These are phyloP conservation scores for Aureobasidium sp. DNA, from an alignment of 2,329 filamentous ascomycete genomes.

Conservation along the genomic window DNA sequence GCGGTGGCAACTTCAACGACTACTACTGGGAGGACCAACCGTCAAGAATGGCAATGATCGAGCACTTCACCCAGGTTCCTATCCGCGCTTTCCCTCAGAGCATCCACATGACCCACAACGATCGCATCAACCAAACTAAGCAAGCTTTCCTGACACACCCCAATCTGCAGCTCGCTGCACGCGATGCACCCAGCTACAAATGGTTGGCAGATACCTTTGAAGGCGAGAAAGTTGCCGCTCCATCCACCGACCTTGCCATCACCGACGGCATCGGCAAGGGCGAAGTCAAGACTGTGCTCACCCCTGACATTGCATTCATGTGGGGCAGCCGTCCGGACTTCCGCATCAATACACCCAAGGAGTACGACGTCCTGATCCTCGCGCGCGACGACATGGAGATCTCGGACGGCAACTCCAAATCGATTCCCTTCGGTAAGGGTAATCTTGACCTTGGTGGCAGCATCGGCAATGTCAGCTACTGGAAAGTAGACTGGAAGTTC, in stretches of 20 bases:
- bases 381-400: constrained; percentile 13
- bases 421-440: constrained; percentile 10
- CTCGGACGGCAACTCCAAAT: neutral
- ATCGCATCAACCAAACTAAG: constrained; percentile 11
- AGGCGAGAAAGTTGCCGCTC: neutral
- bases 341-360: constrained; percentile 4
- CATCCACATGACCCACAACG: constrained; percentile 10
- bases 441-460: constrained; percentile 8
- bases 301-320: constrained; percentile 14
- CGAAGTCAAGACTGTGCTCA: constrained; percentile 7
- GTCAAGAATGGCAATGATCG: constrained; percentile 8
- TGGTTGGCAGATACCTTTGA: constrained; percentile 8
- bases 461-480: constrained; percentile 11
- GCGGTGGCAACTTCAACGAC: constrained; percentile 16
- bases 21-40: constrained; percentile 16
- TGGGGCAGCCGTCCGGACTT: constrained; percentile 12
- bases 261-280: neutral
- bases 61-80: constrained; percentile 4
- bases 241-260: neutral
- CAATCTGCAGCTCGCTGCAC: constrained; percentile 7
- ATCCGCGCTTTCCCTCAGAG: constrained; percentile 15
- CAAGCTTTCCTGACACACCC: constrained; percentile 1
- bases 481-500: constrained; percentile 14
- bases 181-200: constrained; percentile 1
- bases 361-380: constrained; percentile 13